Evolutionary conservation across 257 asterid genomes (phyloP).

Genomic region (Eustoma russellianum): DNA sequence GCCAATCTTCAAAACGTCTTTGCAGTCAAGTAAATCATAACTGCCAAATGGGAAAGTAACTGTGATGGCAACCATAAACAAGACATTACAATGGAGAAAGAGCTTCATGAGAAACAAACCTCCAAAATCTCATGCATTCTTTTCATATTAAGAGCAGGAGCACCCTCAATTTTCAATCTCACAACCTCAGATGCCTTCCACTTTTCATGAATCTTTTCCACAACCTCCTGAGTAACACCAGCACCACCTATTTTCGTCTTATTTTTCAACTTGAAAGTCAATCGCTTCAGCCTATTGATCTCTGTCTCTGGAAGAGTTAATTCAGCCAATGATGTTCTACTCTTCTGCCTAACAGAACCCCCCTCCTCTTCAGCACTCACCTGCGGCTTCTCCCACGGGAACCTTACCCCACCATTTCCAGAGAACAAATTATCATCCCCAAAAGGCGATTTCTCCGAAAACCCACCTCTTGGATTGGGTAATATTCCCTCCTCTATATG

Average conservation of each 20-base stretch:
- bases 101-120: constrained; percentile 38
- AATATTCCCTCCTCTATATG: constrained; percentile 71
- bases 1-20: too few species aligned
- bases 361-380: constrained; percentile 18
- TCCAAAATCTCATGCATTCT: constrained; percentile 79
- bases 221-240: constrained; percentile 73
- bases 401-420: constrained; percentile 39
- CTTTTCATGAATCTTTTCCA: constrained; percentile 65
- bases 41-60: too few species aligned
- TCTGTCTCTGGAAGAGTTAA: constrained; percentile 78
- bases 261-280: constrained; percentile 62
- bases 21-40: too few species aligned
- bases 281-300: constrained; percentile 55
- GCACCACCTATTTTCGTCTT: constrained; percentile 64
- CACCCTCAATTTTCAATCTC: constrained; percentile 80
- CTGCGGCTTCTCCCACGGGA: constrained; percentile 75
- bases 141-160: constrained; percentile 92
- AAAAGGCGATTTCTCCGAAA: constrained; percentile 47
- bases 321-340: constrained; percentile 56
- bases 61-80: too few species aligned
- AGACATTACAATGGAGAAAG: constrained; percentile 3
- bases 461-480: constrained; percentile 77
- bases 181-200: constrained; percentile 83
- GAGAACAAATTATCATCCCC: constrained; percentile 41
- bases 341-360: constrained; percentile 48